A percentile compares a stretch with the other conserved stretches of the same genome.
Conservation (phyloP, 352 stramenopile species). For the Phytophthora lateralis region DNA sequence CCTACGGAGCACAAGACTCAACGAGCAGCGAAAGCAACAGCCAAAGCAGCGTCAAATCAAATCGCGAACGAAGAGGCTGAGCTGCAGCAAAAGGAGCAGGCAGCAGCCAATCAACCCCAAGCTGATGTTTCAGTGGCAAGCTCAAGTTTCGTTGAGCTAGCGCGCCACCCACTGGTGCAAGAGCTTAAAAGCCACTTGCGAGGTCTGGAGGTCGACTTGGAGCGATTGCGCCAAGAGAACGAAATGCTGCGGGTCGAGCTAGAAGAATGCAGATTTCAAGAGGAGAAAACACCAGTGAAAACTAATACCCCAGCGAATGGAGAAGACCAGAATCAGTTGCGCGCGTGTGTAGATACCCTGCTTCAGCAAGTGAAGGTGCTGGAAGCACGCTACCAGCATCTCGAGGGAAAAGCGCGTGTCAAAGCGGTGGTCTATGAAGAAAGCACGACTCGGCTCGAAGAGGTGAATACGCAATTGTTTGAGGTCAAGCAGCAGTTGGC, state of each 20-base stretch:
- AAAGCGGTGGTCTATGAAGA: slow-evolving; percentile 51
- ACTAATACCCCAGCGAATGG: background rate
- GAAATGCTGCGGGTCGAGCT: slow-evolving; percentile 49
- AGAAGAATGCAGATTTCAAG: slow-evolving; percentile 8
- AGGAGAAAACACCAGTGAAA: background rate
- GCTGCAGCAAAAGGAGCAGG: slow-evolving; percentile 2
- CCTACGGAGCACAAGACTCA: slow-evolving; percentile 4
- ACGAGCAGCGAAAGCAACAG: background rate
- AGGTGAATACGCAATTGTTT: slow-evolving; percentile 52
- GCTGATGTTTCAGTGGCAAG: background rate
- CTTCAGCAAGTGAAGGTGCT: slow-evolving; percentile 56
- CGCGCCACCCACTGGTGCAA: slow-evolving; percentile 32
- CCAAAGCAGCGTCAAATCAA: background rate
- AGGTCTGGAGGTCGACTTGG: slow-evolving; percentile 53
- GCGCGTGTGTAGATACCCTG: slow-evolving; percentile 35
- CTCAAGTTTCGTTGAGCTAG: slow-evolving; percentile 4
- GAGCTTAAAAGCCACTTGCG: slow-evolving; percentile 47
- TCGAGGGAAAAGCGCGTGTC: slow-evolving; percentile 44
- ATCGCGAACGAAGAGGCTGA: background rate
- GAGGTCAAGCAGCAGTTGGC: slow-evolving; percentile 45
- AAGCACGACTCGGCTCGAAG: slow-evolving; percentile 37
- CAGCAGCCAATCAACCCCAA: background rate
- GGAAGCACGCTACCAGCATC: slow-evolving; percentile 54
- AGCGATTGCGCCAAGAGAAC: slow-evolving; percentile 58
- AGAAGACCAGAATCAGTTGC: slow-evolving; percentile 37